Base-by-base conservation (phyloP, 805 yeast genomes). In the Metschnikowia colocasiae region DNA sequence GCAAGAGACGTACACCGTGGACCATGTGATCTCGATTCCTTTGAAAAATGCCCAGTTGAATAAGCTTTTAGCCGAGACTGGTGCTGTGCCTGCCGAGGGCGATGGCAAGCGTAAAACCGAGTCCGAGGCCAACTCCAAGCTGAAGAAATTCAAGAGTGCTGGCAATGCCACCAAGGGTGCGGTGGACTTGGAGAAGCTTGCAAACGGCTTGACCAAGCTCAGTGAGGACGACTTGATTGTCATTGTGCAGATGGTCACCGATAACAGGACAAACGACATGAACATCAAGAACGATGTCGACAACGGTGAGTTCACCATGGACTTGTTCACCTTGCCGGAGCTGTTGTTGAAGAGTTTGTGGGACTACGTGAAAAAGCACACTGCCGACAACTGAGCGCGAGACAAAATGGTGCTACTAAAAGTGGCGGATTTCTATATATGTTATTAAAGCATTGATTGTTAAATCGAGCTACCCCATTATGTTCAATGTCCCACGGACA, bases 261-360 rank as follows among this genome's bases (percentile, higher is more conserved):
- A 92, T 65, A 94, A 94, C 70, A 81, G 88, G 62, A 89, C 98
- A 4, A 81, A 88, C 38, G 98, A 92, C 41, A 92, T 92, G 96
- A 90, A 86, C 68, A 85, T 92, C 58, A 91, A 91, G 64, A 92
- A 94, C 65, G 96, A 92, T 60, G 90, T 88, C 43, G 98, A 92
- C 52, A 92, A 88, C 59, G 99, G 99, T 45, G 98, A 94, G 72
- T 92, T 94, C 66, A 89, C 95, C 46, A 88, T 92, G 87, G 99
- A 92, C 69, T 78, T 92, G 57, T 91, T 82, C 67, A 91, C 97
- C 23, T 74, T 92, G 56, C 98, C 98, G 18, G 97, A 92, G 63
- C 81, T 86, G 35, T 73, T 94, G 63, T 78, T 94, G 63, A 89
- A 87, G 73, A 87, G 95, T 75, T 76, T 92, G 67, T 90, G 95